Evolutionary conservation across 106 monocot genomes (phyloP).

Genomic region (Alisma plantagoaquatica): DNA sequence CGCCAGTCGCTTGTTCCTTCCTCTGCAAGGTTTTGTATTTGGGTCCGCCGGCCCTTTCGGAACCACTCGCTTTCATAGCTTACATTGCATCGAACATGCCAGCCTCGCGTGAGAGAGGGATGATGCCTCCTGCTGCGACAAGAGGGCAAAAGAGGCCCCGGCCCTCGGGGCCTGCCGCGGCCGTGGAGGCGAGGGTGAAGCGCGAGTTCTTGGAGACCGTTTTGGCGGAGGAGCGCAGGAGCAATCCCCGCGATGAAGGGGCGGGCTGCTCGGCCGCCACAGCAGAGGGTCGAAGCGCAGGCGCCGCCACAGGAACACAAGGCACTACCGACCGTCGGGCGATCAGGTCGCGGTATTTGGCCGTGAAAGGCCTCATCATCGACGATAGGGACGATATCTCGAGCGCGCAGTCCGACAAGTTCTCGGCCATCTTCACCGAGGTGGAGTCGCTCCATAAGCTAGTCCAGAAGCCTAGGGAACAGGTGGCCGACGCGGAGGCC

Average conservation of each 20-base stretch:
- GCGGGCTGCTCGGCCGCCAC: background rate
- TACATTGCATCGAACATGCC: too few species aligned
- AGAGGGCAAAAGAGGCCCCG: too few species aligned
- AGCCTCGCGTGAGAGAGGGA: too few species aligned
- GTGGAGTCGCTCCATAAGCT: constrained; percentile 47
- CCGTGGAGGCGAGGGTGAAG: background rate
- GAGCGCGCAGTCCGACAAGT: constrained; percentile 31
- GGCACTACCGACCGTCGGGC: background rate
- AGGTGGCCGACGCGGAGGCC: constrained; percentile 86
- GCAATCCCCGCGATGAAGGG: background rate
- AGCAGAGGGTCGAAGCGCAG: background rate
- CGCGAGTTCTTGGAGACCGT: background rate
- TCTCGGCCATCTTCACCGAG: constrained; percentile 32
- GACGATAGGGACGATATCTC: constrained; percentile 43
- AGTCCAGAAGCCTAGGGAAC: constrained; percentile 86
- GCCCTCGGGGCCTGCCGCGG: background rate
- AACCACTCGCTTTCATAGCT: too few species aligned
- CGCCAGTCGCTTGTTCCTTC: too few species aligned
- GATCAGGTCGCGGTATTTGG: constrained; percentile 6
- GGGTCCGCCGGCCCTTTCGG: background rate
- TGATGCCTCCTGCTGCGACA: too few species aligned
- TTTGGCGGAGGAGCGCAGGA: background rate
- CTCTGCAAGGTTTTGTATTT: background rate
- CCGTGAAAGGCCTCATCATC: constrained; percentile 10
- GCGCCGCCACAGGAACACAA: background rate